phyloP scores from a whole-genome alignment of 257 asterid species.

The Penstemon barbatus region DNA sequence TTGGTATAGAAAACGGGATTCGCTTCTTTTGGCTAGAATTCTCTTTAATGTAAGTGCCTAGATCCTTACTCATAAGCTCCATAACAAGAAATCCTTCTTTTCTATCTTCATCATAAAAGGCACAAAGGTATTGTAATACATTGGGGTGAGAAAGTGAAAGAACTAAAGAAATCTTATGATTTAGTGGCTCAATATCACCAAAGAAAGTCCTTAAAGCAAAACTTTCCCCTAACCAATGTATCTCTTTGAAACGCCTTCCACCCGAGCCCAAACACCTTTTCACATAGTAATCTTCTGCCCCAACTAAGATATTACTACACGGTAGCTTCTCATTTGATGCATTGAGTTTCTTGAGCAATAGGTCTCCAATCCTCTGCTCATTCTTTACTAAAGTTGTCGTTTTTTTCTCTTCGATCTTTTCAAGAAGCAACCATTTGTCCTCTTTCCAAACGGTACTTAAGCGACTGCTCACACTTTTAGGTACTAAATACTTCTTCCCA shows the following conservation, averaged over 20 bases:
- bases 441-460: constrained; percentile 64
- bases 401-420: constrained; percentile 46
- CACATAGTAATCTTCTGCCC: constrained; percentile 57
- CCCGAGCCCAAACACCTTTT: constrained; percentile 61
- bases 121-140: constrained; percentile 60
- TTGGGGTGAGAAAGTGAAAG: constrained; percentile 79
- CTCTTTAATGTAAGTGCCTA: constrained; percentile 56
- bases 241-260: constrained; percentile 68
- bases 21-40: constrained; percentile 55
- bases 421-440: constrained; percentile 65
- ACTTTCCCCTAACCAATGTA: constrained; percentile 86
- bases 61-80: constrained; percentile 83
- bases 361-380: constrained; percentile 52
- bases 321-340: constrained; percentile 30
- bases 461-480: constrained; percentile 51
- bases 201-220: constrained; percentile 65
- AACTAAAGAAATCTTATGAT: constrained; percentile 44
- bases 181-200: constrained; percentile 62
- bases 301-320: constrained; percentile 48
- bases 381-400: constrained; percentile 33
- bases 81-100: constrained; percentile 80
- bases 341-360: constrained; percentile 51
- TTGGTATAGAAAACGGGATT: constrained; percentile 56
- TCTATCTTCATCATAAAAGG: constrained; percentile 71
- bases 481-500: constrained; percentile 68